Evolutionary conservation across 306 rosid species (phyloP).

Genomic region (Rubus idaeus): DNA sequence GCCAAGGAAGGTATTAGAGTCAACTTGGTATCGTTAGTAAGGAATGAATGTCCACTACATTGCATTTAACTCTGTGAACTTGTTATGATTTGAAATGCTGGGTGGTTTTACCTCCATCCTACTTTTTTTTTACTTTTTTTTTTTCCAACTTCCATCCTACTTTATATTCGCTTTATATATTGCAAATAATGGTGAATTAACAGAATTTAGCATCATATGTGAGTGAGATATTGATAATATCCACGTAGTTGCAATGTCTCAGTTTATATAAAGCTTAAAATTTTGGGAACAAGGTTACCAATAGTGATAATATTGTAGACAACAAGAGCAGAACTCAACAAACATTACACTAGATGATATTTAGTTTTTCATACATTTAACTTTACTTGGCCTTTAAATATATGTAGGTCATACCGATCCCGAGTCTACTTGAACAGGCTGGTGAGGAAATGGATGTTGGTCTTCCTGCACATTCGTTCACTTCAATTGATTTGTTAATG

Average conservation of each 20-base stretch:
- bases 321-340: neutral
- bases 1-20: conserved; percentile 63
- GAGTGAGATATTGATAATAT: neutral
- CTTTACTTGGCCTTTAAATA: neutral
- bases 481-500: conserved; percentile 64
- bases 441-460: conserved; percentile 47
- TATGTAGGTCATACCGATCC: conserved; percentile 57
- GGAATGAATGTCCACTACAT: neutral
- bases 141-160: neutral
- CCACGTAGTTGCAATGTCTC: neutral
- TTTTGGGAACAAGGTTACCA: too few species aligned
- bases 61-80: neutral
- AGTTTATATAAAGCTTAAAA: too few species aligned
- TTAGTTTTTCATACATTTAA: neutral
- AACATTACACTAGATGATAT: neutral
- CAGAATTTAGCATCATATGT: neutral
- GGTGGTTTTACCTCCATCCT: neutral
- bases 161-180: neutral
- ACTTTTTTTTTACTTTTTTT: neutral
- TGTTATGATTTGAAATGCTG: neutral
- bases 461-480: conserved; percentile 59
- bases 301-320: too few species aligned
- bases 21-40: neutral
- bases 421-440: conserved; percentile 39
- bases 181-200: neutral